These are phyloP conservation scores for Colletotrichum lupini DNA, from an alignment of 2,329 filamentous ascomycete genomes.

Conservation along the genomic window DNA sequence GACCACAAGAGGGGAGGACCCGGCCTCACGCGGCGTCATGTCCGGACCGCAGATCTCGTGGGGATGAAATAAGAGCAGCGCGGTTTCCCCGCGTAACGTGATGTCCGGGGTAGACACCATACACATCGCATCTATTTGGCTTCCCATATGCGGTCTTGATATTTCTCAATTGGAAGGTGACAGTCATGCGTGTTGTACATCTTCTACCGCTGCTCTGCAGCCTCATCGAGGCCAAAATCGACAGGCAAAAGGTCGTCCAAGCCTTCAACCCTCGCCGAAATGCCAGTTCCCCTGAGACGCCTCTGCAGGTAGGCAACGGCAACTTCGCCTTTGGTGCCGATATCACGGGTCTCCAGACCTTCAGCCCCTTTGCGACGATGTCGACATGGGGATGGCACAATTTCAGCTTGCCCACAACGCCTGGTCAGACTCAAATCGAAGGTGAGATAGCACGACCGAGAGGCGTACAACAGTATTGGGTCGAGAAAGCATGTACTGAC, in stretches of 20 bases:
- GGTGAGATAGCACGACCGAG: neutral
- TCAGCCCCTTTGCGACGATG: constrained; percentile 58
- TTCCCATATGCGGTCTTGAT: no score
- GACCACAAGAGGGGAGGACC: neutral
- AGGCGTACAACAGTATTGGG: neutral
- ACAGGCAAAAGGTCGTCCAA: constrained; percentile 47
- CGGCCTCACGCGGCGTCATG: neutral
- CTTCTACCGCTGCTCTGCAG: constrained; percentile 34
- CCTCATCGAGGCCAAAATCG: constrained; percentile 40
- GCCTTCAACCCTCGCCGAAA: constrained; percentile 60
- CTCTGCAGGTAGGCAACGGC: constrained; percentile 62
- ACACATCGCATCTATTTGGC: no score
- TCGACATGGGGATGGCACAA: constrained; percentile 63
- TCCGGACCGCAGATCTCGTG: neutral
- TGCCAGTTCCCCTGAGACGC: constrained; percentile 60
- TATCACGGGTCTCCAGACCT: constrained; percentile 58
- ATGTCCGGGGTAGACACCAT: neutral
- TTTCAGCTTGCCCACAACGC: constrained; percentile 55
- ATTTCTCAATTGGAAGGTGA: neutral
- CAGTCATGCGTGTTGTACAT: constrained; percentile 11
- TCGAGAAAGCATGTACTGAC: neutral
- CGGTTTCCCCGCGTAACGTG: neutral
- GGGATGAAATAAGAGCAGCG: neutral
- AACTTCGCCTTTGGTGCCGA: constrained; percentile 61
- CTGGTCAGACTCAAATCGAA: constrained; percentile 43